A percentile compares a stretch with the other conserved stretches of the same genome.
Conservation (phyloP, 2,329 filamentous ascomycete species). For the Knufia fluminis region DNA sequence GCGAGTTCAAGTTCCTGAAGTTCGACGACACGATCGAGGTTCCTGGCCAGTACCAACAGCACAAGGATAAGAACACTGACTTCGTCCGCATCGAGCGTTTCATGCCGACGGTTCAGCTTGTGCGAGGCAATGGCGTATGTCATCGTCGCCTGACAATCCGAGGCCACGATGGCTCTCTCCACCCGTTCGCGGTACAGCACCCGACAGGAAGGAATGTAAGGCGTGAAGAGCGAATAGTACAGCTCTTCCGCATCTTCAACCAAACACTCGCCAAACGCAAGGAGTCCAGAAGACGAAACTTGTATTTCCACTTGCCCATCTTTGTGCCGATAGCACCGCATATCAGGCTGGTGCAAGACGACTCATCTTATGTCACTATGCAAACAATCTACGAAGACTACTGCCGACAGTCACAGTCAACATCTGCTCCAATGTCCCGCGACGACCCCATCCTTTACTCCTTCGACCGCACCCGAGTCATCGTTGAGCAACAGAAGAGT, state of each 20-base stretch:
- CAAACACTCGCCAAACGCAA: conserved; percentile 85
- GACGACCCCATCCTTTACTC: conserved; percentile 92
- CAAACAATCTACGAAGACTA: conserved; percentile 96
- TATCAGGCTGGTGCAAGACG: conserved; percentile 91
- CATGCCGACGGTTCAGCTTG: conserved; percentile 85
- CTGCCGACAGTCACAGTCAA: conserved; percentile 53
- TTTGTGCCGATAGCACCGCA: conserved; percentile 94
- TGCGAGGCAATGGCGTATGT: conserved; percentile 81
- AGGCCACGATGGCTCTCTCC: conserved; percentile 93
- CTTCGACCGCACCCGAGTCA: conserved; percentile 80
- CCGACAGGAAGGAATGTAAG: conserved; percentile 86
- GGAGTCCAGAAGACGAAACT: conserved; percentile 82
- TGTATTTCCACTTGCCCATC: conserved; percentile 91
- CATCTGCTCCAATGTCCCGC: conserved; percentile 55
- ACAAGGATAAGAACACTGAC: conserved; percentile 98
- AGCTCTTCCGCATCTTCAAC: conserved; percentile 96
- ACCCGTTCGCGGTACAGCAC: conserved; percentile 93
- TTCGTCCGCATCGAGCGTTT: conserved; percentile 97
- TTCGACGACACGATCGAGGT: conserved; percentile 92
- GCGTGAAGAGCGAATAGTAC: conserved; percentile 86
- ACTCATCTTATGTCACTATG: conserved; percentile 84
- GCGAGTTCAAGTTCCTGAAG: conserved; percentile 94
- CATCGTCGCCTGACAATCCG: conserved; percentile 91
- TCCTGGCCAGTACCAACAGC: conserved; percentile 90
- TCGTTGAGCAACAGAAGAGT: conserved; percentile 57